Percentiles rank a stretch among this genome's conserved stretches.
phyloP scores from a whole-genome alignment of 2,329 filamentous ascomycete genomes.

The Epichloe glyceriae region DNA sequence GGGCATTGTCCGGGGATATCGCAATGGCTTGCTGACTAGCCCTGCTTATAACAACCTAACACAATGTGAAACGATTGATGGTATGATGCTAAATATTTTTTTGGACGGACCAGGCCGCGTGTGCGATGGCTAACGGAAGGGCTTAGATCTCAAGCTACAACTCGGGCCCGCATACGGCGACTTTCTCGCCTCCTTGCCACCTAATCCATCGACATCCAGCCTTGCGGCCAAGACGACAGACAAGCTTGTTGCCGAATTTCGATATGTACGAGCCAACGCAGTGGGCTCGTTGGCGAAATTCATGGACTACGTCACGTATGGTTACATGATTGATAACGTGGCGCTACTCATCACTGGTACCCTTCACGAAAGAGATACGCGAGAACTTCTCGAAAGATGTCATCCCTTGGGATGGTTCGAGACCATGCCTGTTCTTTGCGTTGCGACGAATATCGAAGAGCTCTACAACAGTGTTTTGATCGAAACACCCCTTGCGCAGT shows the following conservation, averaged over 20 bases:
- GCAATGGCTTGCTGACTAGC: slow-evolving; percentile 80
- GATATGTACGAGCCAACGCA: slow-evolving; percentile 88
- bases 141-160: slow-evolving; percentile 90
- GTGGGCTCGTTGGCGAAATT: slow-evolving; percentile 86
- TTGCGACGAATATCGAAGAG: slow-evolving; percentile 96
- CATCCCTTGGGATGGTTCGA: slow-evolving; percentile 98
- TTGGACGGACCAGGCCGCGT: not conserved
- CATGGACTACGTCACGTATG: slow-evolving; percentile 96
- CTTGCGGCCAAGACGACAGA: slow-evolving; percentile 94
- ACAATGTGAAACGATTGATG: slow-evolving; percentile 95
- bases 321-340: slow-evolving; percentile 99
- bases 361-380: slow-evolving; percentile 90
- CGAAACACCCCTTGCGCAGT: slow-evolving; percentile 88
- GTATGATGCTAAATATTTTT: slow-evolving; percentile 28
- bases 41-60: slow-evolving; percentile 91
- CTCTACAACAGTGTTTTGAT: slow-evolving; percentile 96
- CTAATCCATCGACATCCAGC: slow-evolving; percentile 90
- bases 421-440: slow-evolving; percentile 94
- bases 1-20: slow-evolving; percentile 92
- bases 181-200: slow-evolving; percentile 84
- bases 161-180: slow-evolving; percentile 94
- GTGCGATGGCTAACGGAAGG: not conserved
- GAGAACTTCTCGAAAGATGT: slow-evolving; percentile 87
- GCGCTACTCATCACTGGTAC: slow-evolving; percentile 96
- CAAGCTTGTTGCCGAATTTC: slow-evolving; percentile 94